Evolutionary conservation across 108 stramenopile genomes (phyloP), one percentile per base, ranked within the genome.

Genomic region (Skeletonema menzelii): DNA sequence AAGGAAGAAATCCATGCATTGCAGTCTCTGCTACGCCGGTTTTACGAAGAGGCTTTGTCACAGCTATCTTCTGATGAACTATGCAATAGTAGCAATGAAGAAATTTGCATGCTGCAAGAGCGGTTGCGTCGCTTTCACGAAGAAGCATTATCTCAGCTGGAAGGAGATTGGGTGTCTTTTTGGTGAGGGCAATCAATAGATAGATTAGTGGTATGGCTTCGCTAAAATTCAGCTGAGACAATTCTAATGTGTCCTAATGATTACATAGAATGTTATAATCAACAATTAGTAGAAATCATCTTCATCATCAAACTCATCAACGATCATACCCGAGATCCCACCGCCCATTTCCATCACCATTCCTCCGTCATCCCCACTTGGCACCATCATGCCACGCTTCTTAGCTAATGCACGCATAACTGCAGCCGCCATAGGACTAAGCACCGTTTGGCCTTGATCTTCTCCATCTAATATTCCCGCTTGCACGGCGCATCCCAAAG

Each of bases 381-480:
- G 22, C 5, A 60, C 40, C 26, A 67, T 42, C 69, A 80, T 56
- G 0, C 77, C 84, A 53, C 74, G 53, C 73, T 88, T 82, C 53
- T 88, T 80, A 2, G 89, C 91, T 66, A 93, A 64, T 8, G 92
- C 92, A 58, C 88, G 59, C 82, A 96, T 80, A 10, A 96, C 77
- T 5, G 95, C 91, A 3, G 92, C 92, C 67, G 93, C 89, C 83
- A 96, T 91, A 26, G 91, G 92, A 58, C 85, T 93, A 72, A 96
- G 61, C 0, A 96, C 95, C 3, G 87, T 86, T 30, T 82, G 80
- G 2, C 80, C 80, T 22, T 87, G 87, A 67, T 93, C 80, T 11
- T 87, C 87, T 12, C 96, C 96, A 68, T 94, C 94, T 32, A 97
- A 71, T 22, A 95, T 85, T n/a, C 93, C 96, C 0, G 88, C 91